A percentile compares a stretch with the other conserved stretches of the same genome.
Evolutionary conservation across 192 early-diverging fungal genomes (phyloP).

Genomic region (Podila epicladia): DNA sequence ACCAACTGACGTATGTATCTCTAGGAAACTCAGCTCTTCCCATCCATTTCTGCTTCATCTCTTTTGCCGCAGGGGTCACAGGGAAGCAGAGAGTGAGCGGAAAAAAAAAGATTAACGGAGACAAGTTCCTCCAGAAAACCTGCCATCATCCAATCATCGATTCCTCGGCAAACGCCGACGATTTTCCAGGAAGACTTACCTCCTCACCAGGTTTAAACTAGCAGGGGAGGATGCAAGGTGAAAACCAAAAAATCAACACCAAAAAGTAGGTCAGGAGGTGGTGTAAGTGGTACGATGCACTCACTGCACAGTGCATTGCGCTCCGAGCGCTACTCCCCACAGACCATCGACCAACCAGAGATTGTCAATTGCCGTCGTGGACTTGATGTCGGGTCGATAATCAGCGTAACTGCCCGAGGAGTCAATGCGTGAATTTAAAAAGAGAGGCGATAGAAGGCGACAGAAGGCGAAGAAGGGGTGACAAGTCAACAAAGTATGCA

Average conservation of each 20-base stretch:
- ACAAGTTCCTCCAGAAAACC: no score
- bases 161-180: no score
- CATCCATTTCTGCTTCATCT: neutral
- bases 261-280: neutral
- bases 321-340: neutral
- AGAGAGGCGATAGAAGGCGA: no score
- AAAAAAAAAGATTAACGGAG: neutral
- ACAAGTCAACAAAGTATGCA: no score
- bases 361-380: neutral
- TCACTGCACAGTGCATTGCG: no score
- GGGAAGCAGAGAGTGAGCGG: neutral
- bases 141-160: no score
- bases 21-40: neutral
- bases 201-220: neutral
- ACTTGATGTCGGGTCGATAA: neutral
- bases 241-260: neutral
- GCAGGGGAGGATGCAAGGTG: neutral
- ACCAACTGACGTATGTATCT: no score
- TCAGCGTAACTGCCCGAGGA: neutral
- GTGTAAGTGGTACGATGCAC: no score
- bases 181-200: no score
- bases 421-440: neutral
- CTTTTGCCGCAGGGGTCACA: neutral
- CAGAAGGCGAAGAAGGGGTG: neutral
- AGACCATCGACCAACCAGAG: neutral